These are phyloP conservation scores for Tuber microsphaerosporum DNA, from an alignment of 495 filamentous ascomycete genomes.

Conservation along the genomic window DNA sequence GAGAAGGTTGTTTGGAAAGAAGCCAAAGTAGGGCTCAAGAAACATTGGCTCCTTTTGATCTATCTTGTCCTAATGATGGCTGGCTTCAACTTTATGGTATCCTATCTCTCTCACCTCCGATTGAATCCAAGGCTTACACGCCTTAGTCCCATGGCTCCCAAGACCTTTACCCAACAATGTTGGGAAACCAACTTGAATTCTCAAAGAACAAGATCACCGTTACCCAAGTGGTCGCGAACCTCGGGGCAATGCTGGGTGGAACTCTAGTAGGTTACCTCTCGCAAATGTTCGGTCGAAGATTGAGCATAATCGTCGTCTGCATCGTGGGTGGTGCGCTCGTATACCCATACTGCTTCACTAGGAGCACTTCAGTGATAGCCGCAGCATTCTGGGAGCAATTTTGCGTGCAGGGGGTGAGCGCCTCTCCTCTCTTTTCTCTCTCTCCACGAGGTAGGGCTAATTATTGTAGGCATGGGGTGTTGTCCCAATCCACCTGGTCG, in stretches of 20 bases:
- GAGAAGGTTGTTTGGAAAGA: constrained; percentile 50
- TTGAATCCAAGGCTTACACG: neutral
- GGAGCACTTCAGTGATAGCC: constrained; percentile 50
- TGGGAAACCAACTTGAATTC: constrained; percentile 71
- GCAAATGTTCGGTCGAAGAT: constrained; percentile 63
- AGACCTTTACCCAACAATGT: constrained; percentile 82
- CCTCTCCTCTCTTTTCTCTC: neutral
- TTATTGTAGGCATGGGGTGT: constrained; percentile 59
- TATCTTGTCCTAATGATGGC: constrained; percentile 67
- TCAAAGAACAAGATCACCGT: constrained; percentile 59
- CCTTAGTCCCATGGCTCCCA: constrained; percentile 74
- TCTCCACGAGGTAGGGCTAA: neutral
- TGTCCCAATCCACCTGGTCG: constrained; percentile 71
- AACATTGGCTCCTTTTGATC: constrained; percentile 62
- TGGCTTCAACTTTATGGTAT: constrained; percentile 42
- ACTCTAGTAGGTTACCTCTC: constrained; percentile 60
- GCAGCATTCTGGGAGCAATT: constrained; percentile 71
- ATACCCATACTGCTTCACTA: constrained; percentile 47
- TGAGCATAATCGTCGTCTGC: constrained; percentile 55
- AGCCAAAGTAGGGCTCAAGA: constrained; percentile 39
- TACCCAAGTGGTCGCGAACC: constrained; percentile 64
- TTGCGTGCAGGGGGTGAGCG: constrained; percentile 60
- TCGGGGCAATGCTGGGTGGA: constrained; percentile 63
- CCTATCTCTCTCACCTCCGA: neutral
- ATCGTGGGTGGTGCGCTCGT: constrained; percentile 51